These are phyloP conservation scores for Cystofilobasidium ferigula DNA, from an alignment of 768 basidiomycete genomes.

Conservation along the genomic window DNA sequence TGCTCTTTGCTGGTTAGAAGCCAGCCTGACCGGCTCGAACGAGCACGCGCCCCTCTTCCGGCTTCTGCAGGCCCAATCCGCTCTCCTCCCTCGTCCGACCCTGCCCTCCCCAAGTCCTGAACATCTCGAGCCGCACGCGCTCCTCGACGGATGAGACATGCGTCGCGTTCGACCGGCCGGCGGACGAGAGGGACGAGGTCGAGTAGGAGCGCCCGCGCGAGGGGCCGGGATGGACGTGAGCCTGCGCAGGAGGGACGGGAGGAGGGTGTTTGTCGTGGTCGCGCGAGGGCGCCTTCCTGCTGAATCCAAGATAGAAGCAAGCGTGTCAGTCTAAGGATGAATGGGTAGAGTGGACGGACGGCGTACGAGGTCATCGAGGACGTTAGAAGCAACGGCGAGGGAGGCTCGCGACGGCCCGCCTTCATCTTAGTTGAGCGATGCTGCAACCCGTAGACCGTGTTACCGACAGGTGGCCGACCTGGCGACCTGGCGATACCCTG, in stretches of 20 bases:
- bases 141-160: not conserved
- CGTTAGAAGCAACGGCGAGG: too few relatives aligned
- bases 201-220: not conserved
- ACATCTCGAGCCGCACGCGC: not conserved
- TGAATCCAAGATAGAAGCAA: not conserved
- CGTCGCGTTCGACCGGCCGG: not conserved
- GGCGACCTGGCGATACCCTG: too few relatives aligned
- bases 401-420: too few relatives aligned
- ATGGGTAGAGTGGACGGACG: not conserved
- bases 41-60: not conserved
- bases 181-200: not conserved
- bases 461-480: too few relatives aligned
- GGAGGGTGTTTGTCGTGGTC: not conserved
- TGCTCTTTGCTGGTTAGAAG: too few relatives aligned
- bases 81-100: not conserved
- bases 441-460: too few relatives aligned
- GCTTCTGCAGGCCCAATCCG: not conserved
- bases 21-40: not conserved
- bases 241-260: not conserved
- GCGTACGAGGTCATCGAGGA: not conserved
- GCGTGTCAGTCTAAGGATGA: not conserved
- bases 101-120: not conserved
- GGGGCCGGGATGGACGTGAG: not conserved
- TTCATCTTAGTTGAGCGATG: too few relatives aligned
- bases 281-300: not conserved